Evolutionary conservation across 805 yeast genomes (phyloP).

Genomic region (Teunomyces funiuensis): DNA sequence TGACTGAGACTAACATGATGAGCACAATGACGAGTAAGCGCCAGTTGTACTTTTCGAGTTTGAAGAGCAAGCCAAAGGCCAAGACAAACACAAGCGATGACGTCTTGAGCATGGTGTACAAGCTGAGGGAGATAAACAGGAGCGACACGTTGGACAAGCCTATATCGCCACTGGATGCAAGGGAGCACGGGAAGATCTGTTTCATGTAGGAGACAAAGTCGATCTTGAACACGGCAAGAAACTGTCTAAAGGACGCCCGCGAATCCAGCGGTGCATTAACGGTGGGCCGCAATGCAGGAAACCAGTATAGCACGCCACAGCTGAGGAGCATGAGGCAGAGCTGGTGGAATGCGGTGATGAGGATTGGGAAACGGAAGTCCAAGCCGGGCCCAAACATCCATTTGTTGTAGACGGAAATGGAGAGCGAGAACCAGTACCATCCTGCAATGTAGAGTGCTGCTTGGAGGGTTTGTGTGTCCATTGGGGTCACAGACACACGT

Average conservation of each 20-base stretch:
- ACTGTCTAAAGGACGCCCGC: slow-evolving; percentile 11
- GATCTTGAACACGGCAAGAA: slow-evolving; percentile 22
- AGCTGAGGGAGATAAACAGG: slow-evolving; percentile 71
- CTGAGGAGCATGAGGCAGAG: slow-evolving; percentile 60
- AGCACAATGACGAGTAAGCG: slow-evolving; percentile 66
- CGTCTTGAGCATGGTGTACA: slow-evolving; percentile 92
- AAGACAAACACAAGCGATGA: slow-evolving; percentile 86
- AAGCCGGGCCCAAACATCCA: slow-evolving; percentile 92
- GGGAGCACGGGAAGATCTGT: slow-evolving; percentile 76
- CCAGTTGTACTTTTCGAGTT: slow-evolving; percentile 71
- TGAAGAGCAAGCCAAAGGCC: slow-evolving; percentile 80
- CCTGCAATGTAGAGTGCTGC: slow-evolving; percentile 43
- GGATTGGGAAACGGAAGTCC: slow-evolving; percentile 78
- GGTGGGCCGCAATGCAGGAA: slow-evolving; percentile 50
- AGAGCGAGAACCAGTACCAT: slow-evolving; percentile 71
- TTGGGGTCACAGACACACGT: neutral
- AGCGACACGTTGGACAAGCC: slow-evolving; percentile 89
- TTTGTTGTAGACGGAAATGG: slow-evolving; percentile 82
- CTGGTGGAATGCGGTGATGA: slow-evolving; percentile 86
- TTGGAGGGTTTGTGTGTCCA: slow-evolving; percentile 12
- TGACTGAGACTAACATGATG: slow-evolving; percentile 81
- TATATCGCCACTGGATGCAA: slow-evolving; percentile 90
- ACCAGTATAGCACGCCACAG: slow-evolving; percentile 39
- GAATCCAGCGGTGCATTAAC: slow-evolving; percentile 9
- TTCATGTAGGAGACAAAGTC: slow-evolving; percentile 34